Evolutionary conservation across 495 filamentous ascomycete genomes (phyloP).

Genomic region (Penicillium tannophilum): DNA sequence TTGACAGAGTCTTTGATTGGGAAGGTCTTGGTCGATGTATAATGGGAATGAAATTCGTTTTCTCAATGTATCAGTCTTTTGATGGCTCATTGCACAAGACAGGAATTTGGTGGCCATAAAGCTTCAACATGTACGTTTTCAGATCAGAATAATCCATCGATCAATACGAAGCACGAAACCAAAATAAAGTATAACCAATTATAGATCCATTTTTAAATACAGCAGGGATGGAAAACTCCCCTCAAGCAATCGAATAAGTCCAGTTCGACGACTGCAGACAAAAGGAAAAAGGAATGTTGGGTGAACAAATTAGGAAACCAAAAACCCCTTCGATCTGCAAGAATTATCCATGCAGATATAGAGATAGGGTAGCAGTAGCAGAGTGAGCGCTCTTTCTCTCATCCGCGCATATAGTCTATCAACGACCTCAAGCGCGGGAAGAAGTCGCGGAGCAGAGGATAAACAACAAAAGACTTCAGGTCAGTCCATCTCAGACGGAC

Average conservation of each 20-base stretch:
- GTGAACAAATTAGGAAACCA: conserved; percentile 23
- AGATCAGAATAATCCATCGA: too few relatives aligned
- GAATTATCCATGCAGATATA: conserved; percentile 2
- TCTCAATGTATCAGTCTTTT: too few relatives aligned
- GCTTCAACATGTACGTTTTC: too few relatives aligned
- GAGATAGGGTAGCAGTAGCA: conserved; percentile 9
- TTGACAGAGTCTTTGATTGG: not conserved
- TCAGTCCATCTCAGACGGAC: conserved; percentile 32
- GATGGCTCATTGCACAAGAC: too few relatives aligned
- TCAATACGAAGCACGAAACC: not conserved
- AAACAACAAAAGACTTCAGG: conserved; percentile 17
- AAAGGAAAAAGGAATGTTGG: conserved; percentile 31
- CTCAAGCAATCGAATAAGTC: conserved; percentile 22
- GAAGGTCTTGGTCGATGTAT: too few relatives aligned
- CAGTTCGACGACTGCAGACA: conserved; percentile 27
- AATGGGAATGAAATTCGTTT: too few relatives aligned
- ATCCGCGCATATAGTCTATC: conserved; percentile 19
- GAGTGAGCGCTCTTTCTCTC: conserved; percentile 24
- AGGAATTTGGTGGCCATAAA: too few relatives aligned
- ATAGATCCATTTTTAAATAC: conserved; percentile 28
- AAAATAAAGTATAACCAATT: conserved; percentile 12
- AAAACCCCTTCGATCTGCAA: conserved; percentile 8
- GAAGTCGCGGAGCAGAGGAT: conserved; percentile 6
- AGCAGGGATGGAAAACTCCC: conserved; percentile 24
- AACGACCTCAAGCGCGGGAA: conserved; percentile 21